phyloP scores from a whole-genome alignment of 1,284 basidiomycete genomes.

The Apiotrichum veenhuisii region DNA sequence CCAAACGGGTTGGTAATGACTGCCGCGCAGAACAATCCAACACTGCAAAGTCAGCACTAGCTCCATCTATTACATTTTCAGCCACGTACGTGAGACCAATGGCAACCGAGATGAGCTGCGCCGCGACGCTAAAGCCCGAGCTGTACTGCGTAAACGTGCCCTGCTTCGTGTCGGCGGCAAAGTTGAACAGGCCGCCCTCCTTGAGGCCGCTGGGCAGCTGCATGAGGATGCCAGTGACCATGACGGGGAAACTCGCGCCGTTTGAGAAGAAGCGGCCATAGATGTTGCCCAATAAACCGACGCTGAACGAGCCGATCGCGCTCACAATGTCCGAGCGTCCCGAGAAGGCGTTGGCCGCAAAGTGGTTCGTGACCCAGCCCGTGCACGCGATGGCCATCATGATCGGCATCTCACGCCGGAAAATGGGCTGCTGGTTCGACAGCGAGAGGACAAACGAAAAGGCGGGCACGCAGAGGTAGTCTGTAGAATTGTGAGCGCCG shows the following conservation, averaged over 20 bases:
- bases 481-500: too few relatives aligned
- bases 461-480: conserved; percentile 74
- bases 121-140: conserved; percentile 46
- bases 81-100: conserved; percentile 51
- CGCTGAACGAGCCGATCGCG: conserved; percentile 72
- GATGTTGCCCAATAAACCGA: conserved; percentile 76
- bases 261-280: conserved; percentile 63
- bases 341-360: conserved; percentile 62
- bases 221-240: conserved; percentile 69
- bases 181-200: conserved; percentile 11
- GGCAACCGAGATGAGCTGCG: conserved; percentile 51
- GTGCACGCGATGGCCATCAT: conserved; percentile 68
- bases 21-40: conserved; percentile 61
- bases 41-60: conserved; percentile 52
- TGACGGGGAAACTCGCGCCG: conserved; percentile 48
- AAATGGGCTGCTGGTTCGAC: conserved; percentile 69
- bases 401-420: conserved; percentile 62
- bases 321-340: conserved; percentile 70
- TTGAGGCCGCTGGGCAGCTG: conserved; percentile 77
- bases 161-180: conserved; percentile 3
- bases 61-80: conserved; percentile 39
- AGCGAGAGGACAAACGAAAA: conserved; percentile 71
- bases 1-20: conserved; percentile 54
- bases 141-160: conserved; percentile 51
- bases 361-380: conserved; percentile 75